Percentiles rank a stretch among this genome's conserved stretches.
Evolutionary conservation across 805 yeast genomes (phyloP).

Genomic region (Yarrowia sp.): DNA sequence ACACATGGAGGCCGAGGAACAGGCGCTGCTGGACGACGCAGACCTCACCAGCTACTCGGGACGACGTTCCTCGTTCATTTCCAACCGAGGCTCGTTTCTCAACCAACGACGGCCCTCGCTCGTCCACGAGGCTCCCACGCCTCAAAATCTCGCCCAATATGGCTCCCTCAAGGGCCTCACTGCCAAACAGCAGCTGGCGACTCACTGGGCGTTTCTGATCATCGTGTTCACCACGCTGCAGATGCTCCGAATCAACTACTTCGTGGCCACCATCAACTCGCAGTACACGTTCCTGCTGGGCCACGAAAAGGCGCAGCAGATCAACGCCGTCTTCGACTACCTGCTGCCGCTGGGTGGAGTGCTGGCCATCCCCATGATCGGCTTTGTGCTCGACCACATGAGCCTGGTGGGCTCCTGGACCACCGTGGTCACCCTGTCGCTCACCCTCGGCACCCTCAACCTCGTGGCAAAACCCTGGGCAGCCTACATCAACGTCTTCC

Average conservation of each 20-base stretch:
- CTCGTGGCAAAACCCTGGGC: constrained; percentile 57
- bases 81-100: constrained; percentile 12
- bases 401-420: constrained; percentile 47
- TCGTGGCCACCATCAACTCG: constrained; percentile 85
- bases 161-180: constrained; percentile 64
- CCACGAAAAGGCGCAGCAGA: constrained; percentile 57
- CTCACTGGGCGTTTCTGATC: constrained; percentile 83
- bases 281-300: constrained; percentile 79
- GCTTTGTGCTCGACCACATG: constrained; percentile 75
- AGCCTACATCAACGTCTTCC: constrained; percentile 71
- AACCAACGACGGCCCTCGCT: constrained; percentile 2
- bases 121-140: constrained; percentile 42
- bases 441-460: constrained; percentile 75
- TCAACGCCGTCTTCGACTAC: constrained; percentile 81
- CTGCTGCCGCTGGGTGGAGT: constrained; percentile 91
- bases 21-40: constrained; percentile 12
- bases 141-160: constrained; percentile 8
- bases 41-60: constrained; percentile 14
- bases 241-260: constrained; percentile 91
- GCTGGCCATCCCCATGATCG: constrained; percentile 85
- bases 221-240: constrained; percentile 80
- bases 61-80: constrained; percentile 11
- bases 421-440: constrained; percentile 60
- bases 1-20: constrained; percentile 28
- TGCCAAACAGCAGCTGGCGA: constrained; percentile 54